Conservation (phyloP, 306 rosid genomes). For the Cucurbita maxima region DNA sequence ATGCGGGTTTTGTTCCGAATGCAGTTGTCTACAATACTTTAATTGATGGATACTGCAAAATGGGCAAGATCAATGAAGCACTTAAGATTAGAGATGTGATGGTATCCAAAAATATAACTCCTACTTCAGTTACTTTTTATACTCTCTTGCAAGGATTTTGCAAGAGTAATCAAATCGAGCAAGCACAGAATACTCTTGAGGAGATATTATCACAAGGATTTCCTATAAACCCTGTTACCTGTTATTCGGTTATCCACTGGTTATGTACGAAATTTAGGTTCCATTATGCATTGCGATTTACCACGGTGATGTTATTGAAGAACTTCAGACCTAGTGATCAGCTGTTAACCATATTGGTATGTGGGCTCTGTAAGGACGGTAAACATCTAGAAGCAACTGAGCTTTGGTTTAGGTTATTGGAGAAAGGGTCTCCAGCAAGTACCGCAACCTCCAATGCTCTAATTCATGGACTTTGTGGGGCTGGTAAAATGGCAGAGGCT, state of each 20-base stretch:
- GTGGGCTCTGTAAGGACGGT: slow-evolving; percentile 43
- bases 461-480: slow-evolving; percentile 48
- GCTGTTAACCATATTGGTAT: slow-evolving; percentile 43
- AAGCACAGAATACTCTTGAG: slow-evolving; percentile 28
- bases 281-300: slow-evolving; percentile 31
- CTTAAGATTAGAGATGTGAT: slow-evolving; percentile 46
- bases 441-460: slow-evolving; percentile 50
- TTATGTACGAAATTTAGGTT: slow-evolving; percentile 32
- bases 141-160: slow-evolving; percentile 47
- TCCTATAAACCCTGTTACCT: slow-evolving; percentile 32
- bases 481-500: slow-evolving; percentile 33
- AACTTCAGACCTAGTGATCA: slow-evolving; percentile 38
- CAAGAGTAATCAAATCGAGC: slow-evolving; percentile 32
- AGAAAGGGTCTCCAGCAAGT: slow-evolving; percentile 39
- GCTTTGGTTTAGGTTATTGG: slow-evolving; percentile 54
- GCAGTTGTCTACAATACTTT: slow-evolving; percentile 41
- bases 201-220: slow-evolving; percentile 22
- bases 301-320: slow-evolving; percentile 25
- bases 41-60: slow-evolving; percentile 54
- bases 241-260: slow-evolving; percentile 31
- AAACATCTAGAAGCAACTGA: slow-evolving; percentile 40
- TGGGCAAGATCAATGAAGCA: slow-evolving; percentile 37
- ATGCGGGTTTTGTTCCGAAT: slow-evolving; percentile 39
- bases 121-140: slow-evolving; percentile 45
- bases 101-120: slow-evolving; percentile 36